Evolutionary conservation across 768 basidiomycete genomes (phyloP).

Genomic region (Albatrellus ellisii): DNA sequence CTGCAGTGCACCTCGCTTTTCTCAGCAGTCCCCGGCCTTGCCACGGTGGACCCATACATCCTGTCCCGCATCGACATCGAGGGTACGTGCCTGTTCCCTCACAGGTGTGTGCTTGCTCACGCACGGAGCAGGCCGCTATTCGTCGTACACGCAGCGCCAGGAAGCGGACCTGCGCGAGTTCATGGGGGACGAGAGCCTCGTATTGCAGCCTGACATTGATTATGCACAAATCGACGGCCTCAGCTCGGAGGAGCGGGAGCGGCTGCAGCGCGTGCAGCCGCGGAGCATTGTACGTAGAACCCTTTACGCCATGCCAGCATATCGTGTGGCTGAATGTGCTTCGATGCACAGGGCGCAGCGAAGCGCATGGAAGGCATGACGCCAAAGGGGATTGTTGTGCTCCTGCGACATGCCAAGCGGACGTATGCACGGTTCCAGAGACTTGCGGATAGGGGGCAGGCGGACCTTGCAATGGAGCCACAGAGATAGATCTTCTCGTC

Average conservation of each 20-base stretch:
- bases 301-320: background rate
- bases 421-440: constrained; percentile 15
- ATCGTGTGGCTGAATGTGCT: background rate
- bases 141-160: constrained; percentile 55
- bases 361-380: constrained; percentile 94
- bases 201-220: constrained; percentile 58
- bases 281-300: constrained; percentile 43
- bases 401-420: constrained; percentile 50
- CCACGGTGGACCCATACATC: constrained; percentile 33
- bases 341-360: constrained; percentile 56
- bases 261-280: constrained; percentile 46
- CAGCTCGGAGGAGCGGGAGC: constrained; percentile 64
- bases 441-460: too few relatives aligned
- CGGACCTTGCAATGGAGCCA: too few relatives aligned
- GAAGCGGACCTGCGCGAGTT: constrained; percentile 63
- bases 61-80: constrained; percentile 57
- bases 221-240: constrained; percentile 53
- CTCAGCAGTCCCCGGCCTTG: constrained; percentile 35
- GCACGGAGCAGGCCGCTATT: constrained; percentile 37
- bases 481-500: too few relatives aligned
- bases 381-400: constrained; percentile 53
- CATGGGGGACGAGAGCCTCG: constrained; percentile 59
- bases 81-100: constrained; percentile 28
- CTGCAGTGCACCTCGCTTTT: constrained; percentile 32
- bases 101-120: background rate